Base-by-base conservation (phyloP, 2,329 filamentous ascomycete genomes). In the Verticillium klebahnii region DNA sequence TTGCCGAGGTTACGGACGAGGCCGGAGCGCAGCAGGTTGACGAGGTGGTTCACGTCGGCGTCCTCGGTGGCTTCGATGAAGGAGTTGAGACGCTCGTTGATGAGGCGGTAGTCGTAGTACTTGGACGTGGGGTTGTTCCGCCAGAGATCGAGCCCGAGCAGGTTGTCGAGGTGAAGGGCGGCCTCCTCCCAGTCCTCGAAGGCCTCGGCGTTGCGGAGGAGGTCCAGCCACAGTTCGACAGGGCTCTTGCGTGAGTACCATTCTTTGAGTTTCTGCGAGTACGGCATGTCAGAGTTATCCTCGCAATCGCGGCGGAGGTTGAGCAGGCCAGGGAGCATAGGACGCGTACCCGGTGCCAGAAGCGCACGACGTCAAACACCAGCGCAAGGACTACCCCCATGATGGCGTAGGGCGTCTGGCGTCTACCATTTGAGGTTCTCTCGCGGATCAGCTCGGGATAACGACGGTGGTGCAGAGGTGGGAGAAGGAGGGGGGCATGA, bases 111-210 rank as follows among this genome's bases (percentile, higher is more conserved):
- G 74, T 97, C 92, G 74, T 97, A 97, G 76, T 91, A 86, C 69
- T 88, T 88, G 67, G 89, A 93, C 11, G 87, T 88, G 6, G 91
- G 87, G 69, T 93, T 91, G 69, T 93, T 90, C 62, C 93, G 91
- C 91, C 91, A 97, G 64, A 93, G 75, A 75, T 96, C 91, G 67
- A 93, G 86, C 52, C 89, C 89, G n/a, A 93, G 81, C 19, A 91
- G 80, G 69, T 89, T 89, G 74, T 97, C 93, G n/a, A 97, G 83
- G 69, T 91, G 85, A 65, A 90, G 84, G 1, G 93, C 92, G n/a
- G 89, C 88, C 66, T 89, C 88, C 72, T 94, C 89, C 92, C 93
- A 97, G 72, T 95, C 89, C 70, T 95, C 91, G 71, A 89, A 96
- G 31, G 84, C 82, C 66, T 86, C 81, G 19, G 92, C 90, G 62